These are phyloP conservation scores for Aspergillus ruber DNA, from an alignment of 2,329 filamentous ascomycete species.

Conservation along the genomic window DNA sequence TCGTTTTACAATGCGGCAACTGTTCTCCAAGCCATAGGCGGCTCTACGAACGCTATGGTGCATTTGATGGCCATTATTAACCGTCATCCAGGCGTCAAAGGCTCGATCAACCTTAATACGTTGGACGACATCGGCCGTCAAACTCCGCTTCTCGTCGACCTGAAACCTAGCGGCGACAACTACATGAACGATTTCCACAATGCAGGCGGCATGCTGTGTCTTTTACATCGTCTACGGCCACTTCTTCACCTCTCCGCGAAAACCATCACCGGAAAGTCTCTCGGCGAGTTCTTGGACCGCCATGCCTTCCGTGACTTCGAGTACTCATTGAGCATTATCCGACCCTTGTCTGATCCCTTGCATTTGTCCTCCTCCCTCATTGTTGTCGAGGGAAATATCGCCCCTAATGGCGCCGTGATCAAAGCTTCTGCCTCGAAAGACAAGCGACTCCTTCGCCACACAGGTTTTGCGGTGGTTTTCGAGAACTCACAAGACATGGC, in stretches of 20 bases:
- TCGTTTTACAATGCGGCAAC: slow-evolving; percentile 50
- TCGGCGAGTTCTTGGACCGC: slow-evolving; percentile 41
- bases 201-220: slow-evolving; percentile 45
- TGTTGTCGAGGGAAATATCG: slow-evolving; percentile 43
- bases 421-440: slow-evolving; percentile 49
- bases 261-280: slow-evolving; percentile 43
- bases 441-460: slow-evolving; percentile 38
- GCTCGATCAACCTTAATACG: slow-evolving; percentile 41
- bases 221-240: slow-evolving; percentile 42
- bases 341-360: slow-evolving; percentile 40
- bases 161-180: slow-evolving; percentile 50
- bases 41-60: slow-evolving; percentile 51
- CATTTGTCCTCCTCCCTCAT: slow-evolving; percentile 41
- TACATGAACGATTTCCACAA: slow-evolving; percentile 53
- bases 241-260: slow-evolving; percentile 41
- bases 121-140: slow-evolving; percentile 44
- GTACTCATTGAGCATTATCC: slow-evolving; percentile 39
- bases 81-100: slow-evolving; percentile 43
- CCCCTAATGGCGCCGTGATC: slow-evolving; percentile 44
- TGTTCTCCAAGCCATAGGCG: slow-evolving; percentile 49
- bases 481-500: slow-evolving; percentile 43
- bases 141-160: slow-evolving; percentile 44
- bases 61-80: slow-evolving; percentile 50
- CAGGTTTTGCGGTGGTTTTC: slow-evolving; percentile 44
- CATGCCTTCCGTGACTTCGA: slow-evolving; percentile 38